These are phyloP conservation scores for Tricholoma terreum DNA, from an alignment of 768 basidiomycete species.

Conservation along the genomic window DNA sequence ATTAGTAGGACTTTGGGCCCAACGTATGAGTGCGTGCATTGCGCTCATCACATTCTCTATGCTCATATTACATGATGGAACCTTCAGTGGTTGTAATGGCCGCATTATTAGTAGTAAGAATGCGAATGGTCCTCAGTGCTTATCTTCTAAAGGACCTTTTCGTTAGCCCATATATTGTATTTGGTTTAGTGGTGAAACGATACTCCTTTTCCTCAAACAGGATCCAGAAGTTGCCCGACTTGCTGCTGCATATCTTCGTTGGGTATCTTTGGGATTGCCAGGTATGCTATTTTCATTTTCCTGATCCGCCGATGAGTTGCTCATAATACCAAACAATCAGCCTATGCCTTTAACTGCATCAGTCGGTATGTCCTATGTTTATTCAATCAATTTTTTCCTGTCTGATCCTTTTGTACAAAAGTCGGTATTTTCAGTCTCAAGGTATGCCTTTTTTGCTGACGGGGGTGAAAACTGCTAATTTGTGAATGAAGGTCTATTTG, in stretches of 20 bases:
- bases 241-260: conserved; percentile 75
- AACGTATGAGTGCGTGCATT: conserved; percentile 71
- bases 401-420: conserved; percentile 18
- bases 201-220: conserved; percentile 74
- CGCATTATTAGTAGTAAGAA: conserved; percentile 55
- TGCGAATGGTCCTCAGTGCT: conserved; percentile 1
- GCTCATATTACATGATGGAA: conserved; percentile 2
- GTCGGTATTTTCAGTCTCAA: conserved; percentile 82
- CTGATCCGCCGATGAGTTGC: background rate
- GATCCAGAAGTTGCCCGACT: conserved; percentile 81
- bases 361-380: conserved; percentile 33
- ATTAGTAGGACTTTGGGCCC: conserved; percentile 87
- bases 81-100: conserved; percentile 59
- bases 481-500: conserved; percentile 59
- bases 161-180: conserved; percentile 53
- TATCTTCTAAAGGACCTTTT: conserved; percentile 16
- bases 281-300: conserved; percentile 29
- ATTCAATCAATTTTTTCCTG: background rate
- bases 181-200: conserved; percentile 81
- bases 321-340: conserved; percentile 20
- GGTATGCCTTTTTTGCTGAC: conserved; percentile 34
- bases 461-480: conserved; percentile 1
- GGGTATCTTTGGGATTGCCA: conserved; percentile 75
- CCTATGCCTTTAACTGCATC: conserved; percentile 51
- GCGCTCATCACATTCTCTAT: background rate